A percentile compares a stretch with the other conserved stretches of the same genome.
phyloP scores from a whole-genome alignment of 352 stramenopile genomes.

The Phytopythium aichiense region DNA sequence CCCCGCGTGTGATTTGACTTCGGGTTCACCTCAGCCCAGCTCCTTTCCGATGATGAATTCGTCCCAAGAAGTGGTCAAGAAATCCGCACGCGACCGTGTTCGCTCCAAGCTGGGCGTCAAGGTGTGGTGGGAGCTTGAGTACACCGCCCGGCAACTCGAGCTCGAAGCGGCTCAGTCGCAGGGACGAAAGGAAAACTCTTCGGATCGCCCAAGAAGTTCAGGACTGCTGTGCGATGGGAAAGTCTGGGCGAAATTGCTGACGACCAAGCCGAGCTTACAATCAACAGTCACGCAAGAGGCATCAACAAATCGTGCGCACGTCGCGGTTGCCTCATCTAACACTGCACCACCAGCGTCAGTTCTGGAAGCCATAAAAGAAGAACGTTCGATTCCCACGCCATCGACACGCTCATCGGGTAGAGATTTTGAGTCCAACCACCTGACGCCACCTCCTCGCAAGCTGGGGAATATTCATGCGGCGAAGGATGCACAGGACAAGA shows the following conservation, averaged over 20 bases:
- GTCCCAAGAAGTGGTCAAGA: neutral
- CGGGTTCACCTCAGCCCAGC: neutral
- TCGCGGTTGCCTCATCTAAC: neutral
- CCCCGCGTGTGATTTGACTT: too few relatives aligned
- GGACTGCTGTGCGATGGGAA: neutral
- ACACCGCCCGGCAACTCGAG: constrained; percentile 32
- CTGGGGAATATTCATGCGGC: neutral
- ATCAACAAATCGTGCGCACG: neutral
- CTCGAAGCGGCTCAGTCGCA: constrained; percentile 12
- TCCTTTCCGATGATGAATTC: neutral
- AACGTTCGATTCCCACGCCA: neutral
- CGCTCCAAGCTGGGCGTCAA: constrained; percentile 44
- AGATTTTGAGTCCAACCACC: neutral
- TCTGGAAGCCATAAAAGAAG: neutral
- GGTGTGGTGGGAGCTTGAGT: constrained; percentile 70
- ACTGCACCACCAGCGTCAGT: neutral
- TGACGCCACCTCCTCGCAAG: neutral
- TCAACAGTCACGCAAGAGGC: neutral
- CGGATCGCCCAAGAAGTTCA: too few relatives aligned
- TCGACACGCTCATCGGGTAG: neutral
- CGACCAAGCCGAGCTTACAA: neutral
- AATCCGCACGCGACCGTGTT: neutral
- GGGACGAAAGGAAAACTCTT: neutral
- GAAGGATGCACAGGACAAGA: neutral
- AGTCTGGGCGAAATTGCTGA: neutral